These are phyloP conservation scores for Penicillium chermesinum DNA, from an alignment of 495 filamentous ascomycete species.

Conservation along the genomic window DNA sequence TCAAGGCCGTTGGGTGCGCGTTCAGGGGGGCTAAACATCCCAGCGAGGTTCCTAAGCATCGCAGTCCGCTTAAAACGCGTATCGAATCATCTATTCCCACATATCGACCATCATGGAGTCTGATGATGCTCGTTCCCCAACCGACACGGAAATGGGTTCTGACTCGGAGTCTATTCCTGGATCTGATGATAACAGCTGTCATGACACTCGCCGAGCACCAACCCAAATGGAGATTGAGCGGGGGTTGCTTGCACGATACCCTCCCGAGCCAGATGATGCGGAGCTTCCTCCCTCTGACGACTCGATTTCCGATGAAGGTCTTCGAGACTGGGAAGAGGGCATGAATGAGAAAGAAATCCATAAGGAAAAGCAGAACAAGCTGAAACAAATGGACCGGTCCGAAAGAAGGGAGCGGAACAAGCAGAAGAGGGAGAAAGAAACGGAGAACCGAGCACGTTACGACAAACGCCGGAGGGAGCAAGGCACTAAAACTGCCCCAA, in stretches of 20 bases:
- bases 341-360: background rate
- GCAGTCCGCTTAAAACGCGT: too few relatives aligned
- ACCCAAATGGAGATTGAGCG: background rate
- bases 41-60: too few relatives aligned
- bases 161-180: background rate
- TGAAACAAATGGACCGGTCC: background rate
- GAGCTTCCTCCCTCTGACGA: too few relatives aligned
- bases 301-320: background rate
- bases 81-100: too few relatives aligned
- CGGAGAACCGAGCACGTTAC: background rate
- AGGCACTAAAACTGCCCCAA: background rate
- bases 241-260: background rate
- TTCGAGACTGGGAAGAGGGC: background rate
- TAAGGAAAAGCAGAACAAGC: background rate
- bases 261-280: background rate
- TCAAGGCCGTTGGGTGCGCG: too few relatives aligned
- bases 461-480: background rate
- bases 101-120: too few relatives aligned
- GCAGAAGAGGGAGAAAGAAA: background rate
- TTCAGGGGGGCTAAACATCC: too few relatives aligned
- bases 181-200: background rate
- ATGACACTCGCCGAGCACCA: background rate
- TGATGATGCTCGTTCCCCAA: too few relatives aligned
- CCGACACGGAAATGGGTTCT: background rate
- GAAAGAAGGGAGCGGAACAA: background rate